Conservation (phyloP, 345 rosid species). For the Arabidopsis thaliana region TAIR10.1 NC_003070.9:28111501-28112000, state of each 20-base stretch:
- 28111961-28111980: conserved; percentile 58
- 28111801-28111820: conserved; percentile 6
- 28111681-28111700: background rate
- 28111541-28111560: background rate
- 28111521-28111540: conserved; percentile 7
- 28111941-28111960: conserved; percentile 59
- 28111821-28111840: conserved; percentile 25
- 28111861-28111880: background rate
- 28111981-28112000: conserved; percentile 41
- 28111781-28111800: background rate
- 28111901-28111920: conserved; percentile 53
- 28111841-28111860: conserved; percentile 13
- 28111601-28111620: background rate
- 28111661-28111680: background rate
- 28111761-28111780: background rate
- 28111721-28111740: background rate
- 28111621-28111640: background rate
- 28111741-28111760: background rate
- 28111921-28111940: conserved; percentile 53
- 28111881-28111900: conserved; percentile 54
- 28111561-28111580: conserved; percentile 13
- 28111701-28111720: too few species aligned
- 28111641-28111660: conserved; percentile 13
- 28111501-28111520: conserved; percentile 8
- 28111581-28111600: conserved; percentile 1